These are phyloP conservation scores for Ogataea hybrid DNA, from an alignment of 1,139 yeast genomes.

Conservation along the genomic window DNA sequence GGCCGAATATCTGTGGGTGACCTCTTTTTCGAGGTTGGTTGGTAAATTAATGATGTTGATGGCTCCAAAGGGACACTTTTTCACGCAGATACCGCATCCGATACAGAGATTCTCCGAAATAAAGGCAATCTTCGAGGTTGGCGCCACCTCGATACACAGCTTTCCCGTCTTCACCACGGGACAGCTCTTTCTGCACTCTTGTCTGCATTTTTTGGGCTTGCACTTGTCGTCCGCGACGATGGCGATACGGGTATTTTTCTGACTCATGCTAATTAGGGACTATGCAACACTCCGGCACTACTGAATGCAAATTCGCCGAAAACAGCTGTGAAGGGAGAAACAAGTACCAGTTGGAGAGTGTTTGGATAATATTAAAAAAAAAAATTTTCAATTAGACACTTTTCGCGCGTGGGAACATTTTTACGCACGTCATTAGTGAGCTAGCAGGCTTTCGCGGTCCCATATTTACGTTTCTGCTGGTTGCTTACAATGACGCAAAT, in stretches of 20 bases:
- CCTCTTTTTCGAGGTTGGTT: conserved; percentile 86
- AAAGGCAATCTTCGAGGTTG: conserved; percentile 88
- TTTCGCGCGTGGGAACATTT: conserved; percentile 5
- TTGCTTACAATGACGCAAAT: conserved; percentile 8
- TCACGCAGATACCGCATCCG: conserved; percentile 99
- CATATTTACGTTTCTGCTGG: conserved; percentile 1
- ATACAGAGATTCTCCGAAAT: conserved; percentile 95
- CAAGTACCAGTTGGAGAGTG: conserved; percentile 1
- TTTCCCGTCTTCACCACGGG: conserved; percentile 98
- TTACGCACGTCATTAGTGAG: conserved; percentile 3
- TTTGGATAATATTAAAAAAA: conserved; percentile 4
- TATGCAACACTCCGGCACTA: neutral
- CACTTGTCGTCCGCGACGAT: conserved; percentile 92
- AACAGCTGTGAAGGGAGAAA: neutral
- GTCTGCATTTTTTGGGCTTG: conserved; percentile 97
- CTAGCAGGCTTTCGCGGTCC: neutral
- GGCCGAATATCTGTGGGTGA: conserved; percentile 96
- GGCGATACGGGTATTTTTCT: conserved; percentile 82
- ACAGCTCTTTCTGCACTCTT: conserved; percentile 94
- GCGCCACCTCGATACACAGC: conserved; percentile 93
- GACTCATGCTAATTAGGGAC: conserved; percentile 41
- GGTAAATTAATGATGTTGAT: conserved; percentile 94
- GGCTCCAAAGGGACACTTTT: conserved; percentile 97
- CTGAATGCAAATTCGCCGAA: neutral
- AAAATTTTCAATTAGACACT: conserved; percentile 4